Evolutionary conservation across 371 early-diverging fungal species (phyloP), one percentile per base, ranked within the genome.

Genomic region (Furculomyces boomerangus): DNA sequence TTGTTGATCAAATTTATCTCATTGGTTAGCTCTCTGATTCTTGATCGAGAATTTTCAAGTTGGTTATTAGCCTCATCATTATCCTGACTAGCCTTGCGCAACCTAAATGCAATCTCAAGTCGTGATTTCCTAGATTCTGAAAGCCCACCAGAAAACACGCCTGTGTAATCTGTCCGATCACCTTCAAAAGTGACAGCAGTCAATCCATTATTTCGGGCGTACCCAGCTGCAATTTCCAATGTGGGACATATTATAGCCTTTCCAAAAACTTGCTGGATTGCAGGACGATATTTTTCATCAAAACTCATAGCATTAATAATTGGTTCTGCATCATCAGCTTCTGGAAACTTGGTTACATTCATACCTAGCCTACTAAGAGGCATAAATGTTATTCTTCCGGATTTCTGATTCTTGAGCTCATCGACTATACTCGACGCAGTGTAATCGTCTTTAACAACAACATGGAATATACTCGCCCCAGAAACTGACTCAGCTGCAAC

Each of bases 301-400:
- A 74, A 93, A 24, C 67, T 63, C 1, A 97, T 67, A 50, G 82
- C 76, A 30, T 73, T 61, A 5, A 95, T 66, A 70, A 95, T 76
- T 1, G 92, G 88, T 37, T 88, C 77, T n/a, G 84, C 84, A 53
- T 93, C 86, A 18, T 73, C 73, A 7, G 80, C 76, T 1, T 70
- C 68, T 0, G 92, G 90, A 40, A 84, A 86, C 14, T 77, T 74
- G 1, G 70, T 57, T 2, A 71, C 60, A 25, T 70, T 65, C 1
- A 79, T 58, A 30, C 74, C 73, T 48, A 97, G 70, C 1, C 93
- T 78, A 59, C 91, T 95, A 39, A 99, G 70, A 1, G 99, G 98
- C 76, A 99, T 92, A 65, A 99, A 93, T 0, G 98, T 98, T 41
- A 95, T 81, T 3, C 97, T 79, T 3, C 95, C 95, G 8, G 75